Percentiles rank a stretch among this genome's conserved stretches.
Conservation (phyloP, 2,329 filamentous ascomycete genomes). For the Alternaria sp. region DNA sequence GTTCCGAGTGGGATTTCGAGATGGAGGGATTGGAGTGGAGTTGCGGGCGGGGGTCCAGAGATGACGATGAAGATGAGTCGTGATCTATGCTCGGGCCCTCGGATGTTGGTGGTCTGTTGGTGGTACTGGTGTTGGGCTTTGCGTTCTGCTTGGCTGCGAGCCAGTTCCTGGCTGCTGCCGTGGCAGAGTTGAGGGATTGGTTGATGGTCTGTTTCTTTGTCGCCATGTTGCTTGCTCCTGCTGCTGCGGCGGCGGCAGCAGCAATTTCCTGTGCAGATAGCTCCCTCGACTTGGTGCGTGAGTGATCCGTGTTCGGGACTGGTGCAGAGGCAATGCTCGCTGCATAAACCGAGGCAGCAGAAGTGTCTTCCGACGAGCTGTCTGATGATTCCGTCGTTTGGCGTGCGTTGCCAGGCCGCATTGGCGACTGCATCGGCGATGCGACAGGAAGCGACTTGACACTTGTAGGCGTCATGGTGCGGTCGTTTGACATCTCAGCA, state of each 20-base stretch:
- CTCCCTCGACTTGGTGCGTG: slow-evolving; percentile 24
- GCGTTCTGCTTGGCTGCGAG: slow-evolving; percentile 55
- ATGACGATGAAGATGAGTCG: slow-evolving; percentile 1
- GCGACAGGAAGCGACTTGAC: slow-evolving; percentile 66
- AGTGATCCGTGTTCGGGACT: slow-evolving; percentile 5
- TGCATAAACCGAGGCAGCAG: slow-evolving; percentile 31
- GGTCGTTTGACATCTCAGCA: slow-evolving; percentile 54
- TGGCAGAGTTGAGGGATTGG: slow-evolving; percentile 54
- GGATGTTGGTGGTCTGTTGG: slow-evolving; percentile 13
- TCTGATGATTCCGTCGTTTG: slow-evolving; percentile 14
- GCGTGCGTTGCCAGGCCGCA: slow-evolving; percentile 43
- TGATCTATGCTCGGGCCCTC: slow-evolving; percentile 15
- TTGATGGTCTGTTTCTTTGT: slow-evolving; percentile 39
- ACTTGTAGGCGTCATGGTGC: slow-evolving; percentile 67
- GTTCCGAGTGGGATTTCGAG: slow-evolving; percentile 59
- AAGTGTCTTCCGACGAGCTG: slow-evolving; percentile 25
- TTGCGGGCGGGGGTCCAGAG: slow-evolving; percentile 7
- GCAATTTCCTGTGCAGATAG: slow-evolving; percentile 31
- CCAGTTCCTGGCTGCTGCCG: slow-evolving; percentile 67
- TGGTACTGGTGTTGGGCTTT: slow-evolving; percentile 18
- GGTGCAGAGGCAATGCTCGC: slow-evolving; percentile 21
- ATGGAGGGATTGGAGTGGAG: slow-evolving; percentile 5
- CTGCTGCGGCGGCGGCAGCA: slow-evolving; percentile 26
- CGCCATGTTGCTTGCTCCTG: slow-evolving; percentile 17
- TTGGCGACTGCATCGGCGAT: slow-evolving; percentile 58